Evolutionary conservation across 1,284 basidiomycete genomes (phyloP).

Genomic region (Afroboletus lepidellus): DNA sequence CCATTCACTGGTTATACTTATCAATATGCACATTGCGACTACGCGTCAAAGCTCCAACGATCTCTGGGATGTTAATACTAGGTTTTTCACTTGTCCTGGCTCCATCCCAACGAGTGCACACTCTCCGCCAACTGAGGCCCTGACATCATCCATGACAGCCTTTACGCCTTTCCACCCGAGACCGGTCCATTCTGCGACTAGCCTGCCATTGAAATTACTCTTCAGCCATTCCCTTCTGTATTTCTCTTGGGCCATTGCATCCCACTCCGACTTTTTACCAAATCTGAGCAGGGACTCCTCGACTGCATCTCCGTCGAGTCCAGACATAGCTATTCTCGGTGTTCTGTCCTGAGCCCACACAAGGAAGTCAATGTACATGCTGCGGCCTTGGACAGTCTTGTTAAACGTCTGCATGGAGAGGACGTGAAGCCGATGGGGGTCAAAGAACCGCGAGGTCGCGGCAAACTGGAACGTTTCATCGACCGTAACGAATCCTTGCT

Average conservation of each 20-base stretch:
- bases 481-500: constrained; percentile 52
- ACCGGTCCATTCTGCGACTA: constrained; percentile 54
- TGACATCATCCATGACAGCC: constrained; percentile 47
- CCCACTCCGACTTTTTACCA: constrained; percentile 50
- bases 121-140: constrained; percentile 40
- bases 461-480: constrained; percentile 58
- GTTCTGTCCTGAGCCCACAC: constrained; percentile 41
- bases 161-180: constrained; percentile 50
- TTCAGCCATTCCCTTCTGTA: constrained; percentile 39
- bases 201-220: constrained; percentile 48
- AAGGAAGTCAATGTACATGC: constrained; percentile 60
- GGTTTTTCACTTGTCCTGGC: constrained; percentile 32
- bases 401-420: constrained; percentile 36
- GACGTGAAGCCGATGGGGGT: constrained; percentile 32
- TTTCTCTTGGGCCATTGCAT: constrained; percentile 37
- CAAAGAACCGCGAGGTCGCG: constrained; percentile 50
- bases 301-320: constrained; percentile 20
- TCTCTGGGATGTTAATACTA: constrained; percentile 31
- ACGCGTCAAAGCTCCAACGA: constrained; percentile 18
- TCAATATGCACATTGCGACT: constrained; percentile 13
- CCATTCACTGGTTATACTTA: neutral
- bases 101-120: constrained; percentile 37
- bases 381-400: constrained; percentile 48
- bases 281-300: constrained; percentile 54
- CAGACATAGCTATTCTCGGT: constrained; percentile 2